Conservation (phyloP, 2,329 filamentous ascomycete species). For the Cryphonectria nitschkei region DNA sequence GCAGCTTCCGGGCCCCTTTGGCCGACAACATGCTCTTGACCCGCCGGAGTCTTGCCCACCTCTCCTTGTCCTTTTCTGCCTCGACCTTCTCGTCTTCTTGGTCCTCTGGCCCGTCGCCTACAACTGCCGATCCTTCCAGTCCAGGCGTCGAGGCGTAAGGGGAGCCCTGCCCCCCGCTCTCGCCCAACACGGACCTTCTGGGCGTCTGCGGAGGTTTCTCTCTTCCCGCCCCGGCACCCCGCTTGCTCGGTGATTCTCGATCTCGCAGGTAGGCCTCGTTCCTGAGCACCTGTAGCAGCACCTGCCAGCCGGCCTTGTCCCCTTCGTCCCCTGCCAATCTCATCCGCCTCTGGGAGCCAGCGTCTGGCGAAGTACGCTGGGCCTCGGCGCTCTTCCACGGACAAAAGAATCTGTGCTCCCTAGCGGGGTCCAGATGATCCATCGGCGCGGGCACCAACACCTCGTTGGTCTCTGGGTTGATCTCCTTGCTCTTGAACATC, state of each 20-base stretch:
- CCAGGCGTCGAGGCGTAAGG: constrained; percentile 24
- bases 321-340: constrained; percentile 38
- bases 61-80: constrained; percentile 68
- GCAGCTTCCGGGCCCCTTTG: constrained; percentile 61
- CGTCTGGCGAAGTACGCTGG: constrained; percentile 56
- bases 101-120: constrained; percentile 43
- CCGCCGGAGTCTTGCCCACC: constrained; percentile 71
- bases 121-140: constrained; percentile 31
- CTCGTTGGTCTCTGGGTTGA: constrained; percentile 54
- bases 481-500: constrained; percentile 83
- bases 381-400: constrained; percentile 72
- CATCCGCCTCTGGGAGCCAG: constrained; percentile 21
- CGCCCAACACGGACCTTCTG: constrained; percentile 12
- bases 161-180: not conserved
- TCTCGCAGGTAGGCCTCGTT: constrained; percentile 61
- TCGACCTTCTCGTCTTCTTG: constrained; percentile 52
- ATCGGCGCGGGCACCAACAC: constrained; percentile 64
- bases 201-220: constrained; percentile 20
- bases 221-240: constrained; percentile 24
- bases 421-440: constrained; percentile 68
- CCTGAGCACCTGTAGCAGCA: constrained; percentile 57
- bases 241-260: constrained; percentile 37
- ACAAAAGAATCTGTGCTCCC: constrained; percentile 81
- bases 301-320: constrained; percentile 57
- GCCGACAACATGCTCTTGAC: constrained; percentile 74